These are phyloP conservation scores for Amorphotheca resinae DNA, from an alignment of 495 filamentous ascomycete genomes.

Conservation along the genomic window DNA sequence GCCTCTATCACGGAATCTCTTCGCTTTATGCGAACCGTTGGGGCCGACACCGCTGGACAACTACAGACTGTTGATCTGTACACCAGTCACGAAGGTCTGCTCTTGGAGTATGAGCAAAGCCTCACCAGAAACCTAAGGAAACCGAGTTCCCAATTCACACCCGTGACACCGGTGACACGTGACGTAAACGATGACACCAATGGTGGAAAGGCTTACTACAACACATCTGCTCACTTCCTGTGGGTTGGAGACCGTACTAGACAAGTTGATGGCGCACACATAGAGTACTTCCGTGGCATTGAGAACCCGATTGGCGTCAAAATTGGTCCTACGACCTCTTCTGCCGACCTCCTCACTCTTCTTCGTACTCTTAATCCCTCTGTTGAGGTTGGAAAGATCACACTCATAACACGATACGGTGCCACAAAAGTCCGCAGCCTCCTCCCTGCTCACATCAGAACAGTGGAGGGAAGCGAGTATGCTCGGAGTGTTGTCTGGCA, in stretches of 20 bases:
- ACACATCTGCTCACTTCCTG: slow-evolving; percentile 93
- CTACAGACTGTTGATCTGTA: slow-evolving; percentile 90
- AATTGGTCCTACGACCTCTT: slow-evolving; percentile 73
- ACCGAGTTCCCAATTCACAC: slow-evolving; percentile 27
- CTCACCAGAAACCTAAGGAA: slow-evolving; percentile 65
- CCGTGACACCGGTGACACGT: slow-evolving; percentile 9
- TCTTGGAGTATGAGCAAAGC: slow-evolving; percentile 87
- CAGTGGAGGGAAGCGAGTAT: slow-evolving; percentile 58
- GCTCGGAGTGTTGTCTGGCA: slow-evolving; percentile 84
- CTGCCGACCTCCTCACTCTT: slow-evolving; percentile 58
- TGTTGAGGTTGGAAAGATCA: slow-evolving; percentile 78
- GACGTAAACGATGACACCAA: background rate
- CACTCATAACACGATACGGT: slow-evolving; percentile 91
- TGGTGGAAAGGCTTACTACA: slow-evolving; percentile 48
- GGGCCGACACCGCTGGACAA: slow-evolving; percentile 72
- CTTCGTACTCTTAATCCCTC: slow-evolving; percentile 75
- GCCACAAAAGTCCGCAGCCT: slow-evolving; percentile 55
- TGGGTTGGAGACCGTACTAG: slow-evolving; percentile 97
- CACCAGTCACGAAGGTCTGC: slow-evolving; percentile 88
- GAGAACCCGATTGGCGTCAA: slow-evolving; percentile 95
- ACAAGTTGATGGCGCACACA: slow-evolving; percentile 80
- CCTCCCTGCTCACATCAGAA: slow-evolving; percentile 72
- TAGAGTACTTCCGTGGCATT: slow-evolving; percentile 95
- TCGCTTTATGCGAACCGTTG: slow-evolving; percentile 90
- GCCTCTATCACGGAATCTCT: slow-evolving; percentile 79